Base-by-base conservation (phyloP, 768 basidiomycete genomes). In the Auricularia sp. region DNA sequence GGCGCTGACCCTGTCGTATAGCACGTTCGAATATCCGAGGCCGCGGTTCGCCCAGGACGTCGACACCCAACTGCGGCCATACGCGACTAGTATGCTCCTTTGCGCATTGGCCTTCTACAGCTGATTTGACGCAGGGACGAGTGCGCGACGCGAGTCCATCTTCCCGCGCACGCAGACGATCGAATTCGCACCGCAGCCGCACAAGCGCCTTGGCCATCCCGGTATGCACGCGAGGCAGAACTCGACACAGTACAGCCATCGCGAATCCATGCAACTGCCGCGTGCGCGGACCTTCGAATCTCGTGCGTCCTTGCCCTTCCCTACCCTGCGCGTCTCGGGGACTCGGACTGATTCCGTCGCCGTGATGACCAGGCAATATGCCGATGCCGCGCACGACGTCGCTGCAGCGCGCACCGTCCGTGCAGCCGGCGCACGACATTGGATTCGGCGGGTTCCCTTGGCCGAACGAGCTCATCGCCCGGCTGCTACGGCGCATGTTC, bases 401-500 rank as follows among this genome's bases (percentile, higher is more conserved):
- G 29, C 34, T 59, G 8, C 24, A 6, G 29, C 56, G 56, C 56
- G 10, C 13, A 0, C 10, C 24, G 13, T 59, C 56, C 34, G 34
- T 59, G 16, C 56, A 59, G 34, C 24, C 63, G 59, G 39, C 62
- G 42, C 67, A 66, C n/a, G 65, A 72, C 61, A 56, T 61, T 58
- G 70, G 72, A 14, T 69, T 75, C 68, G 71, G 75, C 61, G 75
- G 78, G 7, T 77, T 79, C 70, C 74, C 79, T 21, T 73, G 74
- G 62, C 71, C 75, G 8, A 54, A 72, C 64, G 65, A 72, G 29
- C 64, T 78, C 18, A 65, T 86, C 13, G 81, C 77, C 3, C 73
- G 71, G 10, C 66, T 88, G 1, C 75, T 92, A 35, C 67, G 76
- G 10, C 77, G 77, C 33, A 73, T 87, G 37, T 90, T 94, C 62